A percentile compares a stretch with the other conserved stretches of the same genome.
Evolutionary conservation across 371 early-diverging fungal species (phyloP).

Genomic region (Rhizopus arrhizus): DNA sequence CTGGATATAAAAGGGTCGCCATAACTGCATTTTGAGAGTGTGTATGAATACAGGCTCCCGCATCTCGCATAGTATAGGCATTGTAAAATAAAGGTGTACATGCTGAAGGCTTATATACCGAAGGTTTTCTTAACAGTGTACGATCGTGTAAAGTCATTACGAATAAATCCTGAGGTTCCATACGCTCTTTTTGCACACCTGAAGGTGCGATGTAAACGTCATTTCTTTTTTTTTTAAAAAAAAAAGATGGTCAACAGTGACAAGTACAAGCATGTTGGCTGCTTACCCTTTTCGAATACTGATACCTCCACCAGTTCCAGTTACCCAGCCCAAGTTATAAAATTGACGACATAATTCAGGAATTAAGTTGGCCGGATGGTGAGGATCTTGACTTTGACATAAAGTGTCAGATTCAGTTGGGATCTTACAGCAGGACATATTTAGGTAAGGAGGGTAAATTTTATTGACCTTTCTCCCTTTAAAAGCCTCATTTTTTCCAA

Average conservation of each 20-base stretch:
- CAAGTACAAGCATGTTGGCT: background rate
- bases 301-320: constrained; percentile 96
- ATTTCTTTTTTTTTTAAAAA: constrained; percentile 42
- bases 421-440: background rate
- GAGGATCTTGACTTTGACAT: constrained; percentile 63
- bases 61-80: constrained; percentile 84
- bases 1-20: constrained; percentile 81
- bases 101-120: constrained; percentile 74
- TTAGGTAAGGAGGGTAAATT: background rate
- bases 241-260: background rate
- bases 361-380: constrained; percentile 88
- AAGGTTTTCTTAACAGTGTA: constrained; percentile 71
- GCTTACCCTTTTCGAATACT: constrained; percentile 80
- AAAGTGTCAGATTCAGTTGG: constrained; percentile 37
- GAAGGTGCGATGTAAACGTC: constrained; percentile 91
- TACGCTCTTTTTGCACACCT: constrained; percentile 95
- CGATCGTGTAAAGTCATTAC: constrained; percentile 72
- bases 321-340: constrained; percentile 93
- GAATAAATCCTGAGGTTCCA: constrained; percentile 83
- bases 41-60: constrained; percentile 96
- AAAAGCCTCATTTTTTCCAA: no score
- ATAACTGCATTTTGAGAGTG: constrained; percentile 96
- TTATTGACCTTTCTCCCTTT: no score
- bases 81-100: constrained; percentile 96
- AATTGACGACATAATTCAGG: constrained; percentile 91